Conservation (phyloP, 768 basidiomycete species). For the Mycena maculata region DNA sequence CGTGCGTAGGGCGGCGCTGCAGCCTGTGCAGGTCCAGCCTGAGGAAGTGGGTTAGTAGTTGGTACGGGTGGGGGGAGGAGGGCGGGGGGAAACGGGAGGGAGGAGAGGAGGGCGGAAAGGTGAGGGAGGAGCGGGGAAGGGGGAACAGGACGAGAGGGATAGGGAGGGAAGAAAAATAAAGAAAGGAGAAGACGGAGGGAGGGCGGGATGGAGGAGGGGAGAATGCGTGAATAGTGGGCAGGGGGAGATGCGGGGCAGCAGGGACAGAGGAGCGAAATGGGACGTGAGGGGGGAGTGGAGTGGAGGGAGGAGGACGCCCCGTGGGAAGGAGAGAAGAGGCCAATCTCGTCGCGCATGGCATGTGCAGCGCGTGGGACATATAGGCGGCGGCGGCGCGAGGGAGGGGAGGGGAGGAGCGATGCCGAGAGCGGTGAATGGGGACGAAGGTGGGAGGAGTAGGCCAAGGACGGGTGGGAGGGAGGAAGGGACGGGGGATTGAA, state of each 20-base stretch:
- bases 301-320: neutral
- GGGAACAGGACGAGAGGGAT: too few species aligned
- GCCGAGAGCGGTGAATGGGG: too few species aligned
- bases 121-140: neutral
- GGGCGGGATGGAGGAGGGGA: neutral
- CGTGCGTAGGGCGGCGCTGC: conserved; percentile 49
- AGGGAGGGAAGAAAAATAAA: too few species aligned
- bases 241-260: too few species aligned
- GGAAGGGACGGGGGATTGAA: neutral
- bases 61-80: neutral
- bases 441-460: too few species aligned
- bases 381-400: neutral
- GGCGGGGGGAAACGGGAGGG: neutral
- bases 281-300: neutral
- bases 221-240: too few species aligned
- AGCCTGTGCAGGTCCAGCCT: conserved; percentile 40
- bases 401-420: neutral
- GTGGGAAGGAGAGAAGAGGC: too few species aligned
- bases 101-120: neutral
- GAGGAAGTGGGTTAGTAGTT: neutral
- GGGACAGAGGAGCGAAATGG: too few species aligned
- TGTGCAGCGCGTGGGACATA: too few species aligned
- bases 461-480: neutral
- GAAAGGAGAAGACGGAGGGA: neutral
- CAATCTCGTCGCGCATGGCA: too few species aligned